A percentile compares a stretch with the other conserved stretches of the same genome.
Conservation (phyloP, 169 alveolate genomes). For the Toxoplasma gondii region DNA sequence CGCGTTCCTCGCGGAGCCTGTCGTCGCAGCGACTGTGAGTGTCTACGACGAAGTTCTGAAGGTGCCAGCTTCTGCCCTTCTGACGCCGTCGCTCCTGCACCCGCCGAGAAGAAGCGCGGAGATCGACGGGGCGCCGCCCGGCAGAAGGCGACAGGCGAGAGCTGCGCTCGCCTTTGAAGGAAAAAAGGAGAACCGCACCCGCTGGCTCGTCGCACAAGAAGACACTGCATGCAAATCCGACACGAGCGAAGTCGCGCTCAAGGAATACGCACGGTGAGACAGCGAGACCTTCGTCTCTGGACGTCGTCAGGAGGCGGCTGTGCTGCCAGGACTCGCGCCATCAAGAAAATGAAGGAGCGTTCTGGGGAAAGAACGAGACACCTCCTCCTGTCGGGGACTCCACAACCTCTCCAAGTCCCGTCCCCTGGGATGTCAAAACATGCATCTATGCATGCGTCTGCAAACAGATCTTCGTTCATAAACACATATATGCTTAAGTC, state of each 20-base stretch:
- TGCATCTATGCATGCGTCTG: too few species aligned
- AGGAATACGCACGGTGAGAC: neutral
- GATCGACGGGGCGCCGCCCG: neutral
- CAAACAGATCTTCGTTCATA: too few species aligned
- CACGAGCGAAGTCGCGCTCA: neutral
- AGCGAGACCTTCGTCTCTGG: neutral
- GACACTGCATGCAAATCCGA: neutral
- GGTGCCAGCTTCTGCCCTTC: neutral
- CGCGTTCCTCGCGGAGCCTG: neutral
- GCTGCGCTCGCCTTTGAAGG: neutral
- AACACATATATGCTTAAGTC: neutral
- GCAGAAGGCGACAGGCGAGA: neutral
- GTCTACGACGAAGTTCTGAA: neutral
- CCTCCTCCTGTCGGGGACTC: too few species aligned
- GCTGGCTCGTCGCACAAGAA: neutral
- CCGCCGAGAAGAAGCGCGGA: neutral
- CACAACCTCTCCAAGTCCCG: too few species aligned
- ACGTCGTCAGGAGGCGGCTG: neutral
- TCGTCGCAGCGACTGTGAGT: neutral
- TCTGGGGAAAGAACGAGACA: neutral
- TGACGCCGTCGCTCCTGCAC: neutral
- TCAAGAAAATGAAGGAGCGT: neutral
- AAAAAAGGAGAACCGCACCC: neutral
- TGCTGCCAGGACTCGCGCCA: neutral
- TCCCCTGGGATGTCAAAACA: too few species aligned